A percentile compares a stretch with the other conserved stretches of the same genome.
Conservation (phyloP, 495 filamentous ascomycete species). For the Annulohypoxylon maeteangense region DNA sequence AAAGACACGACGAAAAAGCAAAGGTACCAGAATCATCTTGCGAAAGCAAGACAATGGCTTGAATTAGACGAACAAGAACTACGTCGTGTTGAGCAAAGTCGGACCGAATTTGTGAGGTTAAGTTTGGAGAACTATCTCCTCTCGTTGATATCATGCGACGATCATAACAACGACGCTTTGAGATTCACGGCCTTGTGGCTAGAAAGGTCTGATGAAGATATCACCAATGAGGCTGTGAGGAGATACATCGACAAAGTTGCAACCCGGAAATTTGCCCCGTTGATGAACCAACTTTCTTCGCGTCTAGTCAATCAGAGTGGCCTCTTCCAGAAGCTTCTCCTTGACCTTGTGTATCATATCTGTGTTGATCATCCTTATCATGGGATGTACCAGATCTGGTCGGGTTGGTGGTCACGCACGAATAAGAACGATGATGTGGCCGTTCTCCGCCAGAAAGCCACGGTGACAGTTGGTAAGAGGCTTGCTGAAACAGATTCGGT, state of each 20-base stretch:
- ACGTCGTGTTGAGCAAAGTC: constrained; percentile 75
- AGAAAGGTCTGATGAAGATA: constrained; percentile 75
- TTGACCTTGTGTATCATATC: constrained; percentile 76
- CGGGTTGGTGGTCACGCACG: constrained; percentile 72
- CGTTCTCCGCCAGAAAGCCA: constrained; percentile 75
- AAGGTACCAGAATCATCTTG: constrained; percentile 53
- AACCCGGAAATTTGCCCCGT: constrained; percentile 87
- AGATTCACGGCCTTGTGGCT: constrained; percentile 97
- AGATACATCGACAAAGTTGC: constrained; percentile 77
- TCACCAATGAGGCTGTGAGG: constrained; percentile 80
- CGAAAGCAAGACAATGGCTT: constrained; percentile 87
- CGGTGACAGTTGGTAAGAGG: constrained; percentile 68
- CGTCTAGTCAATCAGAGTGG: constrained; percentile 76
- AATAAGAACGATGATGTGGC: constrained; percentile 76
- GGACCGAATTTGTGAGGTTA: constrained; percentile 82
- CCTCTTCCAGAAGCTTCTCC: constrained; percentile 79
- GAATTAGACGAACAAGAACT: constrained; percentile 88
- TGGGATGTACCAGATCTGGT: constrained; percentile 94
- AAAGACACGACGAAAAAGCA: constrained; percentile 53
- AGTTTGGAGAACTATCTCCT: constrained; percentile 96
- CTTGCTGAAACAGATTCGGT: constrained; percentile 61
- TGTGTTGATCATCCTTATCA: constrained; percentile 95
- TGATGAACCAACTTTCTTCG: constrained; percentile 97
- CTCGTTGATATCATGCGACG: constrained; percentile 81
- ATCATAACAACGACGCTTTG: constrained; percentile 87